A percentile compares a stretch with the other conserved stretches of the same genome.
Conservation (phyloP, 306 rosid species). For the Corylus avellana region DNA sequence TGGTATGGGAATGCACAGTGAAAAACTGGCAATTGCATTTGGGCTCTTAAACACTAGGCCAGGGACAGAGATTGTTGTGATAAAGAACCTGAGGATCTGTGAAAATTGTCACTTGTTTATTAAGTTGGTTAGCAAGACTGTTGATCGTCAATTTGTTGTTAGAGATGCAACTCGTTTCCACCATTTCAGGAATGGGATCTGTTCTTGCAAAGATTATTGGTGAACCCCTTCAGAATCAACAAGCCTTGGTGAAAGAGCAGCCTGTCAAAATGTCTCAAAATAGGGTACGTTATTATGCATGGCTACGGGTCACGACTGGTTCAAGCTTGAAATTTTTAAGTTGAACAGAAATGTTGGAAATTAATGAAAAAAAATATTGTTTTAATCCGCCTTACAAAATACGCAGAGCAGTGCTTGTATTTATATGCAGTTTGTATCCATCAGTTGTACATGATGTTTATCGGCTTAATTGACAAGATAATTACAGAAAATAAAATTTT, state of each 20-base stretch:
- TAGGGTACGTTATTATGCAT: neutral
- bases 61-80: slow-evolving; percentile 67
- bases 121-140: slow-evolving; percentile 74
- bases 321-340: neutral
- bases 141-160: slow-evolving; percentile 67
- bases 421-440: too few species aligned
- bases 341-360: neutral
- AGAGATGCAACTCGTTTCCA: slow-evolving; percentile 93
- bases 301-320: neutral
- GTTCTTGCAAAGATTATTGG: slow-evolving; percentile 95
- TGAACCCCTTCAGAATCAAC: slow-evolving; percentile 18
- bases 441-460: too few species aligned
- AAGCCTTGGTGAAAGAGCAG: neutral
- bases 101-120: slow-evolving; percentile 76
- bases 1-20: slow-evolving; percentile 72
- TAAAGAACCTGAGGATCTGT: slow-evolving; percentile 85
- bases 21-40: slow-evolving; percentile 74
- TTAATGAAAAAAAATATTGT: too few species aligned
- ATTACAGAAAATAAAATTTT: too few species aligned
- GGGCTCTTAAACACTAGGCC: slow-evolving; percentile 55
- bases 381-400: slow-evolving; percentile 29
- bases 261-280: neutral
- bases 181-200: slow-evolving; percentile 70
- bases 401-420: neutral
- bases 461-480: too few species aligned